Evolutionary conservation across 2,329 filamentous ascomycete genomes (phyloP), one percentile per base, ranked within the genome.

Genomic region (Fusarium falciforme): DNA sequence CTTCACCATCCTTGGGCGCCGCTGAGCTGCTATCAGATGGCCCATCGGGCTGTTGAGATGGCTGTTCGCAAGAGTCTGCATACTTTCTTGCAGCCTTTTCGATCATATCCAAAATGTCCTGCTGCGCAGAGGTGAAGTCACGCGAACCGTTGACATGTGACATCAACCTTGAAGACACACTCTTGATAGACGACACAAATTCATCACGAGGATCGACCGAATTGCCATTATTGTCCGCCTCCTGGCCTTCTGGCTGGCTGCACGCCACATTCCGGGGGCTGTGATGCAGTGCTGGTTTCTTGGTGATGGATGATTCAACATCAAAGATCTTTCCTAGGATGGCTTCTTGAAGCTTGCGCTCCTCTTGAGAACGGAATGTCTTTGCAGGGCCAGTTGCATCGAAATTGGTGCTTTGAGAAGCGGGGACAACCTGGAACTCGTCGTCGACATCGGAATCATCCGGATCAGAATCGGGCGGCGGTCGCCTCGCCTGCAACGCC

Each of bases 381-480:
- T 86, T 88, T 12, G 84, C 84, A 5, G 87, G 83, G 2, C 82
- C 84, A 61, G 79, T 84, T 16, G 80, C 76, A 38, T 86, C 85
- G 49, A 83, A 81, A 57, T 72, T 77, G 9, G 75, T 78, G 59
- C 73, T 74, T 17, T 80, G 79, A 3, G 78, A 75, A 22, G 78
- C 74, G 1, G 85, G 84, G 7, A 84, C 78, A 10, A 85, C 83
- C 62, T 88, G 84, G 66, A 89, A 88, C 16, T 90, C 89, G 65
- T 90, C 87, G 40, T 91, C 87, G 31, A 84, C 80, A 68, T 91
- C 87, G 7, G 89, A 85, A 59, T 87, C 87, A 22, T 88, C 86
- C 6, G 81, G 78, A 27, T 87, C 85, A 14, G 82, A 83, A 54
- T 84, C 83, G 14, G 79, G 77, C 10, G 79, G 74, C 2, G 82